Evolutionary conservation across 495 filamentous ascomycete species (phyloP).

Genomic region (Aspergillus baeticus): DNA sequence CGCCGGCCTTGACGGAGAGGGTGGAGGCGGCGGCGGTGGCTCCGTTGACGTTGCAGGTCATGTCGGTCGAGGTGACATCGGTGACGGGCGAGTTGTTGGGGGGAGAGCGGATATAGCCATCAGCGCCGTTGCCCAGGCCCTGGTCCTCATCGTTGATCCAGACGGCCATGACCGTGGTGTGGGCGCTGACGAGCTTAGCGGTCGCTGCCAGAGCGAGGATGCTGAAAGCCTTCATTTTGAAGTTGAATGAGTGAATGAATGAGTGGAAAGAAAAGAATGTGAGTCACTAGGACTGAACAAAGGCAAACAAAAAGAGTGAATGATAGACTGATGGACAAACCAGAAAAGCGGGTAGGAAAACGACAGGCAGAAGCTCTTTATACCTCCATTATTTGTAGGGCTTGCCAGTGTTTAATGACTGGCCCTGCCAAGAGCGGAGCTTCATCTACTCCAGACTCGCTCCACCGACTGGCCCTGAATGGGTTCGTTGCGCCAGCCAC

Average conservation of each 20-base stretch:
- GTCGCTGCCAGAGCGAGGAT: conserved; percentile 28
- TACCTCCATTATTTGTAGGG: not conserved
- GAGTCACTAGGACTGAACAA: conserved; percentile 4
- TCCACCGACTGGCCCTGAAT: not conserved
- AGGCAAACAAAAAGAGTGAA: conserved; percentile 7
- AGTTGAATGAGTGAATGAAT: not conserved
- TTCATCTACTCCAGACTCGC: conserved; percentile 4
- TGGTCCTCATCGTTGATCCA: conserved; percentile 28
- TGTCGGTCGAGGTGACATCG: conserved; percentile 24
- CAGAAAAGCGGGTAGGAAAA: conserved; percentile 1
- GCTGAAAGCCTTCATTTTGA: conserved; percentile 24
- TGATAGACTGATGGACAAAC: not conserved
- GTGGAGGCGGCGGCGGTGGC: conserved; percentile 19
- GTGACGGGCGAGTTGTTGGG: conserved; percentile 25
- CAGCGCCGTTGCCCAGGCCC: conserved; percentile 18
- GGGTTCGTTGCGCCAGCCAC: too few species aligned
- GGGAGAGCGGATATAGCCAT: conserved; percentile 19
- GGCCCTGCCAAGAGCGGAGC: conserved; percentile 1
- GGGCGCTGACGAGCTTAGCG: conserved; percentile 21
- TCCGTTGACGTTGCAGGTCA: conserved; percentile 27
- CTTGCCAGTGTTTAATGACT: not conserved
- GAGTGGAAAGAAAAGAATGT: conserved; percentile 9
- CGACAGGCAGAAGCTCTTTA: conserved; percentile 1
- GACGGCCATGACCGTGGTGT: conserved; percentile 25
- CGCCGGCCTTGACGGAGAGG: conserved; percentile 21